phyloP scores from a whole-genome alignment of 352 stramenopile genomes.

The Globisporangium ultimum region DNA sequence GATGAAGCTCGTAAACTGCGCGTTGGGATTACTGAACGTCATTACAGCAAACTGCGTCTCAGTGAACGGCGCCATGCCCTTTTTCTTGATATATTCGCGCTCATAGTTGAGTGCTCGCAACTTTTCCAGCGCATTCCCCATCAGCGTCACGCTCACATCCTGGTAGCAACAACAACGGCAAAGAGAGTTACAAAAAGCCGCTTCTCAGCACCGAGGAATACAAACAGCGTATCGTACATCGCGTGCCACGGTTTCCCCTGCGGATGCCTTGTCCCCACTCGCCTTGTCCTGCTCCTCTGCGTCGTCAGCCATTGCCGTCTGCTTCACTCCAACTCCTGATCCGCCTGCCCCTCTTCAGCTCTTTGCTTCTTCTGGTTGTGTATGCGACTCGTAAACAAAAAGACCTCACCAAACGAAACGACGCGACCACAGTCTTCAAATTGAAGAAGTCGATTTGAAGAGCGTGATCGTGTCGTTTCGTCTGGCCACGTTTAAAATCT shows the following conservation, averaged over 20 bases:
- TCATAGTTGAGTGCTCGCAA: constrained; percentile 79
- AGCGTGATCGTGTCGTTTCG: too few species aligned
- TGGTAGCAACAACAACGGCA: constrained; percentile 20
- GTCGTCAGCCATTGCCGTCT: constrained; percentile 33
- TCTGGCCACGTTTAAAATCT: too few species aligned
- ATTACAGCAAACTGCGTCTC: constrained; percentile 73
- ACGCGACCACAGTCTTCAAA: too few species aligned
- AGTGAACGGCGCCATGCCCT: constrained; percentile 58
- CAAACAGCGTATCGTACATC: constrained; percentile 17
- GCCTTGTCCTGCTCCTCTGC: constrained; percentile 20
- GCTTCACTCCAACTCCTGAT: too few species aligned
- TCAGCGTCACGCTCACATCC: constrained; percentile 77
- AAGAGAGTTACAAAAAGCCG: too few species aligned
- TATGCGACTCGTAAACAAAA: too few species aligned
- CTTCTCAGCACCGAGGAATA: background rate
- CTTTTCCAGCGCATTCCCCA: constrained; percentile 85
- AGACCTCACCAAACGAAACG: too few species aligned
- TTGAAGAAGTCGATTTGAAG: too few species aligned
- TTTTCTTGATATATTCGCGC: constrained; percentile 71
- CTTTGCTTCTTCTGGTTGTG: too few species aligned
- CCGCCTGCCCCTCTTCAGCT: too few species aligned
- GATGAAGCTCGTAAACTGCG: constrained; percentile 80
- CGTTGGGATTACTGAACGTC: constrained; percentile 48
- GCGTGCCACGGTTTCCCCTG: constrained; percentile 17
- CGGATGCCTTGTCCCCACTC: constrained; percentile 17